Evolutionary conservation across 2,329 filamentous ascomycete species (phyloP).

Genomic region (Clathrospora elynae): DNA sequence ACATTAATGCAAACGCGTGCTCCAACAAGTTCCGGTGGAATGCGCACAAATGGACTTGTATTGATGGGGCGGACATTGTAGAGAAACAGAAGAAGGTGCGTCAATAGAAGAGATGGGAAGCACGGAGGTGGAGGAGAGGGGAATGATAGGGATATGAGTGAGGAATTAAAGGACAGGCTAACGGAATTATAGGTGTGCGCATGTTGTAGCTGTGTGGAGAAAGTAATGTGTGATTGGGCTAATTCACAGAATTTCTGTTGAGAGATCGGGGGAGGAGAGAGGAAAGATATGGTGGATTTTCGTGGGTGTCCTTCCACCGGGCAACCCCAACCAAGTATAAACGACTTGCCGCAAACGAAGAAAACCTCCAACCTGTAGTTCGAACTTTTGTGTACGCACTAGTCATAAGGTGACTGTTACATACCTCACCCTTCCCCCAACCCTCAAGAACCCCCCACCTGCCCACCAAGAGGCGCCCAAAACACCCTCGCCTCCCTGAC

Average conservation of each 20-base stretch:
- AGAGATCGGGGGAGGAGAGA: too few species aligned
- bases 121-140: not conserved
- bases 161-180: not conserved
- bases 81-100: constrained; percentile 33
- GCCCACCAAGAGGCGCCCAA: too few species aligned
- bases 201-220: constrained; percentile 41
- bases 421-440: too few species aligned
- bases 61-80: constrained; percentile 31
- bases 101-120: not conserved
- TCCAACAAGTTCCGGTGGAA: constrained; percentile 39
- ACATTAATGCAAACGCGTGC: constrained; percentile 42
- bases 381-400: too few species aligned
- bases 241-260: constrained; percentile 29
- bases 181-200: constrained; percentile 31
- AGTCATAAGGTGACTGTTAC: too few species aligned
- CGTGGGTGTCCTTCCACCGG: too few species aligned
- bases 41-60: constrained; percentile 30
- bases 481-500: constrained; percentile 13
- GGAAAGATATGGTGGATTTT: too few species aligned
- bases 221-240: constrained; percentile 37
- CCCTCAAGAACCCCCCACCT: too few species aligned
- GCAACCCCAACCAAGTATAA: too few species aligned
- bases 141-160: not conserved
- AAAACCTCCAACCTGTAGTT: too few species aligned
- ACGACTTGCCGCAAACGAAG: too few species aligned